These are phyloP conservation scores for Blechomonas ayalai DNA, from an alignment of 208 protist species.

Conservation along the genomic window DNA sequence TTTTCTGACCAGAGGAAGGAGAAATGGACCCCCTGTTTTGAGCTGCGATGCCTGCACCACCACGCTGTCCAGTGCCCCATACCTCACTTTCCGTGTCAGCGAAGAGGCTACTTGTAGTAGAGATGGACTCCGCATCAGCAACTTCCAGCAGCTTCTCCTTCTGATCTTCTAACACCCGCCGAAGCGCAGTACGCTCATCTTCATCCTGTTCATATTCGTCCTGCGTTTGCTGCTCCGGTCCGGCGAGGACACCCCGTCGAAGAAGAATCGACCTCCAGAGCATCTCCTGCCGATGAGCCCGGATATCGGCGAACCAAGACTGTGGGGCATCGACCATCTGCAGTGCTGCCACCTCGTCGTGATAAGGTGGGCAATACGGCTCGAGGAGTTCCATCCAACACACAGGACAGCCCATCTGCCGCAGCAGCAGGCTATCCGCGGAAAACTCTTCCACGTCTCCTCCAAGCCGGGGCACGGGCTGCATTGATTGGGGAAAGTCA, in stretches of 20 bases:
- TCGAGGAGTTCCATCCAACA: conserved; percentile 79
- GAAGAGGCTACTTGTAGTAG: conserved; percentile 35
- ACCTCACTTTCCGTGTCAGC: conserved; percentile 14
- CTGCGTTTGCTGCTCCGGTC: neutral
- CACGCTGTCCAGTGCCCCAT: no score
- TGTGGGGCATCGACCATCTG: conserved; percentile 24
- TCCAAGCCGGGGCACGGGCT: no score
- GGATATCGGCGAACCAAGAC: conserved; percentile 22
- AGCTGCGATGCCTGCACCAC: no score
- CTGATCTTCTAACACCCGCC: neutral
- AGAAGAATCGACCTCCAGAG: conserved; percentile 4
- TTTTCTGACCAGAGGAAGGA: conserved; percentile 5
- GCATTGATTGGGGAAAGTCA: no score
- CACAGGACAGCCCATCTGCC: conserved; percentile 46
- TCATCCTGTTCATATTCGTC: conserved; percentile 4
- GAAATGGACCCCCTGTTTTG: no score
- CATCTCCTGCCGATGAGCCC: conserved; percentile 11
- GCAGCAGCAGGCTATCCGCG: conserved; percentile 14
- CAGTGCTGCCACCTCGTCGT: conserved; percentile 16
- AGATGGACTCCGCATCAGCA: conserved; percentile 35
- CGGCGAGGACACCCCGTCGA: conserved; percentile 20
- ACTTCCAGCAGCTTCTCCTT: conserved; percentile 13
- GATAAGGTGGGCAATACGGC: conserved; percentile 78
- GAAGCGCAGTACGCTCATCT: neutral
- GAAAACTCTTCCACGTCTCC: no score